These are phyloP conservation scores for Ceratobasidium sp. DNA, from an alignment of 1,284 basidiomycete species.

Conservation along the genomic window DNA sequence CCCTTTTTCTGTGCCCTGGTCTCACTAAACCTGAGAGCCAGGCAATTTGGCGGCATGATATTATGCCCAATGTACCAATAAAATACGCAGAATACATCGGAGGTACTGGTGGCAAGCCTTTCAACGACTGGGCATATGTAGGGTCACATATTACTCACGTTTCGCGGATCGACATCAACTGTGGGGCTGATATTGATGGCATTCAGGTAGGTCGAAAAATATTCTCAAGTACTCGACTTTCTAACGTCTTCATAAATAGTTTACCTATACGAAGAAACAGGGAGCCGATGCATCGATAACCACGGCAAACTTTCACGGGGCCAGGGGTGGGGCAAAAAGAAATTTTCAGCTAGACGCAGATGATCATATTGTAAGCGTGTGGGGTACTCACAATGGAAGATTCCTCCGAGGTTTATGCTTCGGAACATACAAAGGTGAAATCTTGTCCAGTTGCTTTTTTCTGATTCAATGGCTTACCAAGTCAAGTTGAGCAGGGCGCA, in stretches of 20 bases:
- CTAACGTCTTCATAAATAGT: too few species aligned
- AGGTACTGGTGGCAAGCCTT: neutral
- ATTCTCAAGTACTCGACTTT: too few species aligned
- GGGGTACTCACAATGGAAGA: neutral
- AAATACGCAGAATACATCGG: conserved; percentile 6
- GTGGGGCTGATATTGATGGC: neutral
- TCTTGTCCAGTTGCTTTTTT: neutral
- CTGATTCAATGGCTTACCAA: neutral
- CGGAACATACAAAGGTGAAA: neutral
- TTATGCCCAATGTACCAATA: neutral
- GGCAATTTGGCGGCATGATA: conserved; percentile 8
- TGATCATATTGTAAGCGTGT: neutral
- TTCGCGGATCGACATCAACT: neutral
- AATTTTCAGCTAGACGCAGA: neutral
- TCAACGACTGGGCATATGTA: neutral
- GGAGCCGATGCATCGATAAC: too few species aligned
- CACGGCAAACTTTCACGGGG: neutral
- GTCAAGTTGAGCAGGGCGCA: neutral
- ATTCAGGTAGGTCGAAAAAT: conserved; percentile 10
- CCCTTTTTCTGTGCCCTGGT: neutral
- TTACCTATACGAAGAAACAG: too few species aligned
- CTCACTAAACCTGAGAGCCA: neutral
- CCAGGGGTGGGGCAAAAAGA: neutral
- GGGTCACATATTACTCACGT: neutral
- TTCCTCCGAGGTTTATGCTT: neutral